Evolutionary conservation across 2,329 filamentous ascomycete species (phyloP), one percentile per base, ranked within the genome.

Genomic region (Aspergillus arachidicola): DNA sequence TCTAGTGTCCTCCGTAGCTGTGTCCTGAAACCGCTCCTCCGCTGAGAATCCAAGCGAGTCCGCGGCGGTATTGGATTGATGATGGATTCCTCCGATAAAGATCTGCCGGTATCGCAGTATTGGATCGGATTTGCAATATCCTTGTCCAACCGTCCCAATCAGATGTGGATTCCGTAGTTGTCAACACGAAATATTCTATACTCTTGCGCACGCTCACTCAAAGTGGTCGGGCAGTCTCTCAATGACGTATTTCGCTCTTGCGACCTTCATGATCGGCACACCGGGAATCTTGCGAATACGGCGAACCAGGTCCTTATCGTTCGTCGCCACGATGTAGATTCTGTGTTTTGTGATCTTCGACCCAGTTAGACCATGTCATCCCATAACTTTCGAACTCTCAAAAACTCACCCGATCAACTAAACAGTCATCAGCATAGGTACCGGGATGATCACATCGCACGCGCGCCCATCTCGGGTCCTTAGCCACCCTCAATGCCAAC

Each of bases 401-500:
- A 12, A 16, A 11, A 65, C 69, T 61, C 57, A 92, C 86, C 60
- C 89, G 79, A 74, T 92, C 89, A 45, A 92, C 89, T 23, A 93
- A 86, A 73, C 92, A 96, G 79, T 97, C 93, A 80, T 97, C 93
- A 10, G 93, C 91, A 79, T 94, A 93, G 0, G 87, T 89, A 50
- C 93, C 93, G 79, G 93, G 94, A 82, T 98, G 95, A 71, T 94
- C 92, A 78, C 95, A 99, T 75, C 90, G 87, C 55, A 97, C 80
- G 57, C 94, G 82, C 76, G 94, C 89, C 86, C 92, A 98, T 64
- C 94, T 83, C 78, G 96, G 92, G 75, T 99, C 95, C 59, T 94
- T 84, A 0, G 95, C 95, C 59, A 97, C 93, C 16, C 91, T 84
- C 61, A 96, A 79, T 1, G 94, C 94, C 60, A 98, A 88, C 9